Conservation (phyloP, 202 grass and related monocot species). For the Elaeis oleifera region DNA sequence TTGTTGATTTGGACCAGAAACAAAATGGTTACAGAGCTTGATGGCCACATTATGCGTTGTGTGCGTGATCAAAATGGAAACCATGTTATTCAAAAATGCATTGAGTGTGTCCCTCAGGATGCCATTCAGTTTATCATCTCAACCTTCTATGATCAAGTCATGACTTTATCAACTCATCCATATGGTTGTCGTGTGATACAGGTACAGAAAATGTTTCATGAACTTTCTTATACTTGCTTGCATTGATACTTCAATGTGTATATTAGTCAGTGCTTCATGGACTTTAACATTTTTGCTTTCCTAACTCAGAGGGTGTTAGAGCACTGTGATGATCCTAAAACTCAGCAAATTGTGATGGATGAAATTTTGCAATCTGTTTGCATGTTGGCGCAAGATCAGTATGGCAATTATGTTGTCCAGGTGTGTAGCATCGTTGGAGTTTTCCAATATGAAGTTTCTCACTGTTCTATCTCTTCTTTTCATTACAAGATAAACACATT, state of each 20-base stretch:
- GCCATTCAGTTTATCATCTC: conserved; percentile 83
- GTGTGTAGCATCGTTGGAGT: conserved; percentile 24
- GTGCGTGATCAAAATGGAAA: conserved; percentile 97
- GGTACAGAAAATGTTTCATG: conserved; percentile 24
- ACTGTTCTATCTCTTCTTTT: no score
- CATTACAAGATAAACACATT: no score
- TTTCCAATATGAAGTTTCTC: neutral
- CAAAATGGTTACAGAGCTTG: conserved; percentile 80
- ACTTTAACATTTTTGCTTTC: neutral
- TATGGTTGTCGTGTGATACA: conserved; percentile 93
- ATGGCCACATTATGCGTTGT: conserved; percentile 74
- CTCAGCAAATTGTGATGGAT: conserved; percentile 78
- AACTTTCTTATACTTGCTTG: neutral
- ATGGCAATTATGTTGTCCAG: conserved; percentile 97
- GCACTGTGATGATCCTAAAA: conserved; percentile 68
- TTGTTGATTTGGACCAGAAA: conserved; percentile 87
- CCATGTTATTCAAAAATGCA: conserved; percentile 97
- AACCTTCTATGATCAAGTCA: conserved; percentile 84
- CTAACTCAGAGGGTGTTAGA: conserved; percentile 69
- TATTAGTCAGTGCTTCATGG: neutral
- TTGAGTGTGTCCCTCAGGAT: conserved; percentile 79
- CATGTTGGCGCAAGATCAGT: conserved; percentile 80
- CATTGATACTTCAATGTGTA: conserved; percentile 6
- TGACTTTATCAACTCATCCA: conserved; percentile 78
- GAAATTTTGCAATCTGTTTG: conserved; percentile 86